Conservation (phyloP, 1,139 yeast genomes). For the Candida tetrigidarum region DNA sequence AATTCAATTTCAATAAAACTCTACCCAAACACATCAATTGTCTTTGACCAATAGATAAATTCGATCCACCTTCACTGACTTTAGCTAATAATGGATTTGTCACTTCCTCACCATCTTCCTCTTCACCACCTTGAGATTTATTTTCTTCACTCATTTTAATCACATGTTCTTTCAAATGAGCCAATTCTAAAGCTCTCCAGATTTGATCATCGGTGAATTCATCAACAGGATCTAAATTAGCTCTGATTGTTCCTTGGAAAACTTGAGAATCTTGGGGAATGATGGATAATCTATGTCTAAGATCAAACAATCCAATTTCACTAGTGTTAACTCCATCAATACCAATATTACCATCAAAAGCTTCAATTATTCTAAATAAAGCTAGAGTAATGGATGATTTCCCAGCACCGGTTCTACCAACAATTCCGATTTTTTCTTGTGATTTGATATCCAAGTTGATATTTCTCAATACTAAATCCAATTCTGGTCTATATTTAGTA, state of each 20-base stretch:
- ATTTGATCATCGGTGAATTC: constrained; percentile 72
- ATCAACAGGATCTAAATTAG: constrained; percentile 86
- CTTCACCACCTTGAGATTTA: no score
- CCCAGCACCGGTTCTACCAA: constrained; percentile 97
- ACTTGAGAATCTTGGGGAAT: constrained; percentile 98
- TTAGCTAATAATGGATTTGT: constrained; percentile 62
- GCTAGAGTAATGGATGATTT: constrained; percentile 91
- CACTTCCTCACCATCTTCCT: constrained; percentile 25
- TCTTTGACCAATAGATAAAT: constrained; percentile 41
- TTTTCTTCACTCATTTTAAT: constrained; percentile 50
- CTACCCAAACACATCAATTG: constrained; percentile 43
- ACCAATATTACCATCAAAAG: constrained; percentile 68
- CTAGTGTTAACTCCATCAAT: constrained; percentile 77
- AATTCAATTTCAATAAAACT: constrained; percentile 54
- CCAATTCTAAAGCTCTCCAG: constrained; percentile 84
- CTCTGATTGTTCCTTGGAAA: constrained; percentile 87
- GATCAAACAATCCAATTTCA: constrained; percentile 76
- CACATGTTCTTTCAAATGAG: constrained; percentile 83
- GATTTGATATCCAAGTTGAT: constrained; percentile 71
- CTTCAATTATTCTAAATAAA: constrained; percentile 87
- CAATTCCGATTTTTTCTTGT: constrained; percentile 90
- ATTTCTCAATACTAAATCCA: constrained; percentile 78
- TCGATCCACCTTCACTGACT: constrained; percentile 49
- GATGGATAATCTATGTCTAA: constrained; percentile 84
- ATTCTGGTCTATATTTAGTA: constrained; percentile 82